phyloP scores from a whole-genome alignment of 257 asterid genomes.

The Solanum phureja region DNA sequence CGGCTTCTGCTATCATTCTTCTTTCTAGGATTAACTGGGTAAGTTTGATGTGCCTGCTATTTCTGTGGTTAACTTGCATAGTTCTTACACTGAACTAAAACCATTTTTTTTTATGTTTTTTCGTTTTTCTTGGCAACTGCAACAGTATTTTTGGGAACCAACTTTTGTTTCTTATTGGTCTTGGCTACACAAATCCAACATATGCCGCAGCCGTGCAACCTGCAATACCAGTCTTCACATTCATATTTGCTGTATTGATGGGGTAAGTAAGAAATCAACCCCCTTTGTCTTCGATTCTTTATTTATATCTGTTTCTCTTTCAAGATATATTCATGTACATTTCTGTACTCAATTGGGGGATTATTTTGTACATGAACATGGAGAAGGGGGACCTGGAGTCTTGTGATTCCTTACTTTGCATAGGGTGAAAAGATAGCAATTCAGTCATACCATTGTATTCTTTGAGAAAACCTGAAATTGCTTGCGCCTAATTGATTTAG shows the following conservation, averaged over 20 bases:
- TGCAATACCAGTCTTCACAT: constrained; percentile 91
- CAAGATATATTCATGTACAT: not conserved
- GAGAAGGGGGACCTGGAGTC: not conserved
- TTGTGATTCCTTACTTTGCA: not conserved
- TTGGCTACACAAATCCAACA: constrained; percentile 88
- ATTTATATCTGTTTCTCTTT: not conserved
- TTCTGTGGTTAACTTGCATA: not conserved
- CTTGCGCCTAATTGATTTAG: not conserved
- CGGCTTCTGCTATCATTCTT: constrained; percentile 60
- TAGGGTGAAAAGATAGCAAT: not conserved
- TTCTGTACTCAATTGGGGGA: not conserved
- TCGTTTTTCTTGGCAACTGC: constrained; percentile 8
- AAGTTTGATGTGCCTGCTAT: constrained; percentile 14
- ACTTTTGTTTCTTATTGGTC: constrained; percentile 91
- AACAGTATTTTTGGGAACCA: constrained; percentile 90
- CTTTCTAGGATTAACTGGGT: constrained; percentile 98
- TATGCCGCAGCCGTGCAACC: constrained; percentile 99
- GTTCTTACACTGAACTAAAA: not conserved
- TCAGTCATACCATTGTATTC: not conserved
- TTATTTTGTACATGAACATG: not conserved
- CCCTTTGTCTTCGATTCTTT: not conserved
- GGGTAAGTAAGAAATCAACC: constrained; percentile 46
- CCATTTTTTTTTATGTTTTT: not conserved
- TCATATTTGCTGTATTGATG: constrained; percentile 76
- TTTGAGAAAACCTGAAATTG: not conserved